Evolutionary conservation across 2,329 filamentous ascomycete genomes (phyloP).

Genomic region (Penicillium corylophilum): DNA sequence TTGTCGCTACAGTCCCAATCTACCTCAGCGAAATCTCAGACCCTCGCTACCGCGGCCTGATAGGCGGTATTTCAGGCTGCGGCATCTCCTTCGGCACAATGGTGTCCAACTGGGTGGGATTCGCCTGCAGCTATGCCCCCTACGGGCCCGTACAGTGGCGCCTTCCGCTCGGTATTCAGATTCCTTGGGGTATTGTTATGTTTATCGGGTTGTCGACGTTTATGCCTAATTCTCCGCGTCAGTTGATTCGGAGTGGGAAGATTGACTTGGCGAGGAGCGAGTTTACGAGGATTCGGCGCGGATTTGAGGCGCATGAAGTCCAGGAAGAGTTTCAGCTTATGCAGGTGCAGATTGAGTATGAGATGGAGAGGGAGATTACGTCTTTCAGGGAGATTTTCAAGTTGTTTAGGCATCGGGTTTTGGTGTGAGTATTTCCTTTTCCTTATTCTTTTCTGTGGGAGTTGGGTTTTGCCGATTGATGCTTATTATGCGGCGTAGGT

Average conservation of each 20-base stretch:
- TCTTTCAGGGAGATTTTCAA: conserved; percentile 54
- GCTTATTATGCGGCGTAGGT: conserved; percentile 29
- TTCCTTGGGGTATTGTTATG: conserved; percentile 57
- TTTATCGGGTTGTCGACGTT: conserved; percentile 56
- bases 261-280: conserved; percentile 50
- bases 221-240: conserved; percentile 57
- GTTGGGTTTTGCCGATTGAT: not conserved
- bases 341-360: conserved; percentile 56
- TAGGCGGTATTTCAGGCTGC: conserved; percentile 55
- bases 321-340: conserved; percentile 56
- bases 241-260: conserved; percentile 53
- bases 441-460: not conserved
- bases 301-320: conserved; percentile 46
- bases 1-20: conserved; percentile 55
- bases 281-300: conserved; percentile 50
- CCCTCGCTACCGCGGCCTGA: conserved; percentile 51
- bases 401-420: conserved; percentile 52
- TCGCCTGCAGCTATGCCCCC: conserved; percentile 54
- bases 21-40: conserved; percentile 57
- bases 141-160: conserved; percentile 57
- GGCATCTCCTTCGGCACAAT: conserved; percentile 58
- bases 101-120: conserved; percentile 59
- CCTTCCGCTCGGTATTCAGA: conserved; percentile 55
- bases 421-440: conserved; percentile 42
- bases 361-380: conserved; percentile 56